A percentile compares a stretch with the other conserved stretches of the same genome.
phyloP scores from a whole-genome alignment of 1,284 basidiomycete genomes.

The Ceratobasidium sp. region DNA sequence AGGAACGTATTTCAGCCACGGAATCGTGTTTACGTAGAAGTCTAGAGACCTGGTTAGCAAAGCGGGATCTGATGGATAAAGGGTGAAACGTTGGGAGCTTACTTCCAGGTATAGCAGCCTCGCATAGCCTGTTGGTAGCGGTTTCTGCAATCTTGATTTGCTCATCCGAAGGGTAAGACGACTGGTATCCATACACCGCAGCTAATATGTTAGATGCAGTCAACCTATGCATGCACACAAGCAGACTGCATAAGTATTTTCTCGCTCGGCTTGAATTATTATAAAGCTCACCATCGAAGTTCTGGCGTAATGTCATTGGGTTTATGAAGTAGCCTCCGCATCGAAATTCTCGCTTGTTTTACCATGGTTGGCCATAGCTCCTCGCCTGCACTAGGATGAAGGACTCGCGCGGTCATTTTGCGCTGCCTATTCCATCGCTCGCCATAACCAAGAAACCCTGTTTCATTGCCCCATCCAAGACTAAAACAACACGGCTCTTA shows the following conservation, averaged over 20 bases:
- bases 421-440: constrained; percentile 21
- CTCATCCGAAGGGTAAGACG: not conserved
- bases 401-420: not conserved
- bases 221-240: not conserved
- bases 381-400: constrained; percentile 7
- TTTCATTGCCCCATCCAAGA: constrained; percentile 14
- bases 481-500: not conserved
- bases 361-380: too few relatives aligned
- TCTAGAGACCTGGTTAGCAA: too few relatives aligned
- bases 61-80: too few relatives aligned
- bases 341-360: constrained; percentile 1
- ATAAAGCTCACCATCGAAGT: constrained; percentile 4
- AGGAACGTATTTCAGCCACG: constrained; percentile 38
- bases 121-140: not conserved
- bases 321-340: constrained; percentile 15
- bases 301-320: not conserved
- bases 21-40: constrained; percentile 24
- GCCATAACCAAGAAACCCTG: constrained; percentile 14
- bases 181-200: constrained; percentile 15
- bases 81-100: too few relatives aligned
- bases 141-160: not conserved
- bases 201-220: not conserved
- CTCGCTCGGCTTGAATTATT: not conserved
- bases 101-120: not conserved
- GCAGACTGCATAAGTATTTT: too few relatives aligned